These are phyloP conservation scores for Nannochloropsis gaditana DNA, from an alignment of 108 stramenopile species.

Conservation along the genomic window DNA sequence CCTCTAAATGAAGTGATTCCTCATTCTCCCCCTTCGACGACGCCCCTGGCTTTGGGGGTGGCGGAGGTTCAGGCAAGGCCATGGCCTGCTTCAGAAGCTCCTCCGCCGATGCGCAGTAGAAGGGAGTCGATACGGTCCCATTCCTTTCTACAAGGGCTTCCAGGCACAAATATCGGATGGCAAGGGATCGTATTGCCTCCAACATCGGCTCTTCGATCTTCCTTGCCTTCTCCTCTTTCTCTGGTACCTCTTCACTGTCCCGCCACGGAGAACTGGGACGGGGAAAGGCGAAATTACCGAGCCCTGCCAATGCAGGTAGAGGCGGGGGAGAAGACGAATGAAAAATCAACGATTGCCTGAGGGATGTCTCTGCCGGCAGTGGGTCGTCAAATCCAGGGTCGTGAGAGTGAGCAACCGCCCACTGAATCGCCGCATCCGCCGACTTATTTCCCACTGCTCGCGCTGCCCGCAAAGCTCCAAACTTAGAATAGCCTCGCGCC, in stretches of 20 bases:
- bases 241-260: not conserved
- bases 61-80: not conserved
- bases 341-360: not conserved
- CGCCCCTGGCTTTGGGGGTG: not conserved
- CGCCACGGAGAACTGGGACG: not conserved
- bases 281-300: not conserved
- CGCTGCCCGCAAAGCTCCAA: not conserved
- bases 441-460: not conserved
- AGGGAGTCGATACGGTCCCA: not conserved
- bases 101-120: not conserved
- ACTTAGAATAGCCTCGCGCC: not conserved
- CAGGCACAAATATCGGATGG: constrained; percentile 2
- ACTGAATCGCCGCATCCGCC: not conserved
- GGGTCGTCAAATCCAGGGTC: not conserved
- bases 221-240: not conserved
- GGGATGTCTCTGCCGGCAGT: not conserved
- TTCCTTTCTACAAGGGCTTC: not conserved
- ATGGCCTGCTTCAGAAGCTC: not conserved
- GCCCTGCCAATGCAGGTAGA: not conserved
- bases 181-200: not conserved
- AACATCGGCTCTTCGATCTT: not conserved
- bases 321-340: not conserved
- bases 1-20: not conserved
- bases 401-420: constrained; percentile 7
- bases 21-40: too few species aligned